phyloP scores from a whole-genome alignment of 2,329 filamentous ascomycete genomes.

The Penicillium sp. region DNA sequence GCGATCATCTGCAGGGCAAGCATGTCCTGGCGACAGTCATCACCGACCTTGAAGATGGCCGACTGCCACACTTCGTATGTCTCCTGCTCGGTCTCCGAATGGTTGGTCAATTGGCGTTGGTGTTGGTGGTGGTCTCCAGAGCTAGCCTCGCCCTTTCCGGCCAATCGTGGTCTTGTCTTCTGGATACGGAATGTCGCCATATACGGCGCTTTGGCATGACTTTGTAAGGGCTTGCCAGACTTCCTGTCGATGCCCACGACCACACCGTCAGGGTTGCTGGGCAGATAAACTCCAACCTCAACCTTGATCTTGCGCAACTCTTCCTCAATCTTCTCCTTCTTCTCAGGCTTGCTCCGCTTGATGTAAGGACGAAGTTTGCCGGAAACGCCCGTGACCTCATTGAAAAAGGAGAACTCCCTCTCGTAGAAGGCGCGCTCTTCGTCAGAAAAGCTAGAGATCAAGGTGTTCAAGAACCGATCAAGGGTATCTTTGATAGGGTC shows the following conservation, averaged over 20 bases:
- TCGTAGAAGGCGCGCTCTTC: constrained; percentile 85
- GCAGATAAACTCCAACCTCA: constrained; percentile 93
- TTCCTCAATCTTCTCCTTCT: constrained; percentile 99
- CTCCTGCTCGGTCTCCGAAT: constrained; percentile 39
- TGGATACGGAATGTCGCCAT: constrained; percentile 98
- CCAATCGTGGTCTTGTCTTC: constrained; percentile 57
- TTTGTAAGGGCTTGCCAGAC: constrained; percentile 94
- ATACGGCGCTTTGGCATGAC: constrained; percentile 95
- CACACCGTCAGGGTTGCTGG: constrained; percentile 92
- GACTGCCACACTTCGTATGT: constrained; percentile 97
- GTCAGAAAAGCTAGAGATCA: constrained; percentile 75
- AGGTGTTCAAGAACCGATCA: constrained; percentile 79
- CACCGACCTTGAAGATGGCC: constrained; percentile 98
- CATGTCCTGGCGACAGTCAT: constrained; percentile 96
- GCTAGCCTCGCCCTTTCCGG: constrained; percentile 27
- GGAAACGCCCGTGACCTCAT: constrained; percentile 91
- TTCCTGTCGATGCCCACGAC: constrained; percentile 98
- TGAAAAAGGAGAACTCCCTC: constrained; percentile 95
- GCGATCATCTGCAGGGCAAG: constrained; percentile 96
- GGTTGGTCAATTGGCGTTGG: constrained; percentile 24
- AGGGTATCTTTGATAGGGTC: constrained; percentile 91
- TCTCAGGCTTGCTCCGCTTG: constrained; percentile 87
- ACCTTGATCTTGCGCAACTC: constrained; percentile 96
- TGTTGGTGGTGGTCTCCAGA: constrained; percentile 26
- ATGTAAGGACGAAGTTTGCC: constrained; percentile 93